Evolutionary conservation across 768 basidiomycete species (phyloP).

Genomic region (Suillus ampliporus): DNA sequence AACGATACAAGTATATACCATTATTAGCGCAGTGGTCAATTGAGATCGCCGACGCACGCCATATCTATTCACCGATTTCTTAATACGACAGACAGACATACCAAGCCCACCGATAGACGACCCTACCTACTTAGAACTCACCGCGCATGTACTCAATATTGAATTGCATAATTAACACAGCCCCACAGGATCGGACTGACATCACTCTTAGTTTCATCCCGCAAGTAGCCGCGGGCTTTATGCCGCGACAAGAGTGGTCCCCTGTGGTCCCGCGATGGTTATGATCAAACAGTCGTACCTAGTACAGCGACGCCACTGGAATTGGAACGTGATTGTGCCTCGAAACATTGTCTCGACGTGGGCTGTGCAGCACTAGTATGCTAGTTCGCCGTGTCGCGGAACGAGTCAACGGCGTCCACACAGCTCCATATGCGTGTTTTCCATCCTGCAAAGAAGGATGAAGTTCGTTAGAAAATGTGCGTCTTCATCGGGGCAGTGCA

Average conservation of each 20-base stretch:
- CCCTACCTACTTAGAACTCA: background rate
- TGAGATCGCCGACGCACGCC: background rate
- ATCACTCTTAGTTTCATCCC: background rate
- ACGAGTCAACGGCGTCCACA: background rate
- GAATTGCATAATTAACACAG: background rate
- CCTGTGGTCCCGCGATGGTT: background rate
- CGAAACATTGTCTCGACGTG: background rate
- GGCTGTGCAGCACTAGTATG: background rate
- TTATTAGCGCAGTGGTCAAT: background rate
- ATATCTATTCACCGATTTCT: background rate
- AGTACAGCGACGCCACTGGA: background rate
- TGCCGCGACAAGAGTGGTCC: background rate
- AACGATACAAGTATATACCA: background rate
- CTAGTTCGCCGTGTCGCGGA: background rate
- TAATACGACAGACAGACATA: background rate
- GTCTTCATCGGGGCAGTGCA: slow-evolving; percentile 11
- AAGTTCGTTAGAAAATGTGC: slow-evolving; percentile 1
- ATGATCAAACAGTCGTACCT: background rate
- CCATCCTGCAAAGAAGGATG: background rate
- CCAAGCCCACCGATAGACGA: background rate
- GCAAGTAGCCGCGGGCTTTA: background rate
- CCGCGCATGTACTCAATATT: background rate
- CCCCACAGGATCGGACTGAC: background rate
- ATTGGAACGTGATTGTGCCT: slow-evolving; percentile 3
- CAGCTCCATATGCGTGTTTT: slow-evolving; percentile 3